Base-by-base conservation (phyloP, 331 rosid genomes). In the Rosa hybrid region DNA sequence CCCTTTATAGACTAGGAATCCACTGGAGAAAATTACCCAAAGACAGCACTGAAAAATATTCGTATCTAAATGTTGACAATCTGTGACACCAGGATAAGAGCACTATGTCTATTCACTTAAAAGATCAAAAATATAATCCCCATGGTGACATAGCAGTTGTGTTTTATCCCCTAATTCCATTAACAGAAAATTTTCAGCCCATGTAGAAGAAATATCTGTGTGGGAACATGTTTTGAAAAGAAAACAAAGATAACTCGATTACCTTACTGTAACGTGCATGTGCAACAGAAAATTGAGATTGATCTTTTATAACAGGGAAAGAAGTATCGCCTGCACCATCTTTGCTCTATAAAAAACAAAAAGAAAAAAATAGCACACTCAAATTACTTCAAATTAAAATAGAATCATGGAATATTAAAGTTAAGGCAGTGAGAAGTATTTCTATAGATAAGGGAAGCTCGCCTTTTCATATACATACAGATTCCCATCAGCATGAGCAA, bases 211-310 rank as follows among this genome's bases (percentile, higher is more conserved):
- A 76, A 27, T 34, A 76, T 10, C 44, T 14, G 20, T 18, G 13
- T 63, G 48, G 56, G 18, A 18, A 64, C 30, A 44, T 64, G 9
- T 50, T 77, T 34, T 6, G 71, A 70, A 76, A 67, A 41, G 68
- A 82, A 57, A 34, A 75, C 48, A 23, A 25, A 4, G 38, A 74
- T 30, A 67, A 78, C 45, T 78, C 54, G 60, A 75, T 77, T 89
- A 96, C 99, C 98, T 96, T 96, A 83, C 88, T 96, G 82, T 94
- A 90, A 59, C 99, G 98, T 73, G 99, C 97, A 85, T 96, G 98
- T 11, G 92, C 76, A 86, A 96, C 97, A 77, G 97, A 93, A 88
- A 96, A 93, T 80, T 91, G 99, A 48, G 86, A 78, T 83, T 80
- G 99, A 88, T 96, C 99, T 85, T 90, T 96, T 65, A 91, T 79